phyloP scores from a whole-genome alignment of 805 yeast species.

The Torulaspora microellipsoides region DNA sequence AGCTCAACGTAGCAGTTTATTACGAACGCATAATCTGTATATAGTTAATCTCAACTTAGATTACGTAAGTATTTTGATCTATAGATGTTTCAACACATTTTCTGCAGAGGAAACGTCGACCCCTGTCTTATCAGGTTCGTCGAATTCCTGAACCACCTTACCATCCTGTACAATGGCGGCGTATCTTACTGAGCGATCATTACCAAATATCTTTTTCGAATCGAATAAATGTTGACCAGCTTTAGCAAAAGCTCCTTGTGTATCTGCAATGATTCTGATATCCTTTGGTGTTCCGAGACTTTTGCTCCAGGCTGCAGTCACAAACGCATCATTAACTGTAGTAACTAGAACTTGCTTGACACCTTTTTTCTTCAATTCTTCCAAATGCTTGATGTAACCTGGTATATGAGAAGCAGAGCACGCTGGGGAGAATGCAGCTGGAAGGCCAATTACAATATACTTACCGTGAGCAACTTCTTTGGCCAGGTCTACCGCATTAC shows the following conservation, averaged over 20 bases:
- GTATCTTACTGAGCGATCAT: slow-evolving; percentile 66
- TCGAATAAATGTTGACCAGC: slow-evolving; percentile 67
- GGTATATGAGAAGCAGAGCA: slow-evolving; percentile 70
- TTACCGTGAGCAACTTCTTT: slow-evolving; percentile 45
- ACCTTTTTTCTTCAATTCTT: slow-evolving; percentile 62
- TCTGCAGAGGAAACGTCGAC: slow-evolving; percentile 48
- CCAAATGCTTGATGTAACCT: slow-evolving; percentile 50
- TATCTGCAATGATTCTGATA: slow-evolving; percentile 69
- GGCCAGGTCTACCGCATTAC: slow-evolving; percentile 54
- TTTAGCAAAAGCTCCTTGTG: slow-evolving; percentile 65
- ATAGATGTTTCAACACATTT: slow-evolving; percentile 32
- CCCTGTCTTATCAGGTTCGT: slow-evolving; percentile 78
- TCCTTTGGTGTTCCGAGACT: slow-evolving; percentile 33
- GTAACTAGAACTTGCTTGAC: slow-evolving; percentile 56
- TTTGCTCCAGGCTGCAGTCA: slow-evolving; percentile 74
- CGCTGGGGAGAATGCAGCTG: slow-evolving; percentile 84
- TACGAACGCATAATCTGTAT: too few relatives aligned
- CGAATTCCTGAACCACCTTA: slow-evolving; percentile 56
- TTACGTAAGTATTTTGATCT: not conserved
- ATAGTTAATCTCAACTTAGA: too few relatives aligned
- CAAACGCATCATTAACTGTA: slow-evolving; percentile 85
- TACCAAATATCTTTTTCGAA: slow-evolving; percentile 73
- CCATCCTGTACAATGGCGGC: slow-evolving; percentile 77
- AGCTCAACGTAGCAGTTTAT: too few relatives aligned
- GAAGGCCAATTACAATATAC: slow-evolving; percentile 57